A percentile compares a stretch with the other conserved stretches of the same genome.
These are phyloP conservation scores for Solanum ossicruentum DNA, from an alignment of 257 asterid genomes.

Conservation along the genomic window DNA sequence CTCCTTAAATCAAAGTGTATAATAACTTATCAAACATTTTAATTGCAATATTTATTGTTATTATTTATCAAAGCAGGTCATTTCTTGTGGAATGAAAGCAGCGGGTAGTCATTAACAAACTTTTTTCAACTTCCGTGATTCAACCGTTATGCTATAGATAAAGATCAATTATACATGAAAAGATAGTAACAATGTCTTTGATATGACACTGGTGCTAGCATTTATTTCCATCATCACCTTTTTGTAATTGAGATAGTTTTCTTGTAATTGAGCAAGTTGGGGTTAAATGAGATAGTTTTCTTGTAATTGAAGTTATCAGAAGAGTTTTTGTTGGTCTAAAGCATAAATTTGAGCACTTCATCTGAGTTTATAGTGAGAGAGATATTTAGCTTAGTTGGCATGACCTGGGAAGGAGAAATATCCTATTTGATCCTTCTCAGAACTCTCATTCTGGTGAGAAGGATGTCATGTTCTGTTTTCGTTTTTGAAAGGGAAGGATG, in stretches of 20 bases:
- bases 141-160: background rate
- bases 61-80: background rate
- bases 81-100: background rate
- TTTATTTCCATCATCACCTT: background rate
- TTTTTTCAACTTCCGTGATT: background rate
- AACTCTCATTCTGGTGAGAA: background rate
- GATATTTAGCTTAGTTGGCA: background rate
- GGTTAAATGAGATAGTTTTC: background rate
- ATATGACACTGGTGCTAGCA: background rate
- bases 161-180: background rate
- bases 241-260: background rate
- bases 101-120: background rate
- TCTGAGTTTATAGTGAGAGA: background rate
- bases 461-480: background rate
- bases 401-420: background rate
- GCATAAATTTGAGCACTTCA: background rate
- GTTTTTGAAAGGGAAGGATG: background rate
- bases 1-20: background rate
- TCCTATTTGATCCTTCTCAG: background rate
- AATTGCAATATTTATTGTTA: background rate
- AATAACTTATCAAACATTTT: background rate
- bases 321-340: background rate
- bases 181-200: background rate
- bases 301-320: background rate
- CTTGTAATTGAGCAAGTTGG: background rate